phyloP scores from a whole-genome alignment of 148 eudicot species.

The Spergularia bocconei region DNA sequence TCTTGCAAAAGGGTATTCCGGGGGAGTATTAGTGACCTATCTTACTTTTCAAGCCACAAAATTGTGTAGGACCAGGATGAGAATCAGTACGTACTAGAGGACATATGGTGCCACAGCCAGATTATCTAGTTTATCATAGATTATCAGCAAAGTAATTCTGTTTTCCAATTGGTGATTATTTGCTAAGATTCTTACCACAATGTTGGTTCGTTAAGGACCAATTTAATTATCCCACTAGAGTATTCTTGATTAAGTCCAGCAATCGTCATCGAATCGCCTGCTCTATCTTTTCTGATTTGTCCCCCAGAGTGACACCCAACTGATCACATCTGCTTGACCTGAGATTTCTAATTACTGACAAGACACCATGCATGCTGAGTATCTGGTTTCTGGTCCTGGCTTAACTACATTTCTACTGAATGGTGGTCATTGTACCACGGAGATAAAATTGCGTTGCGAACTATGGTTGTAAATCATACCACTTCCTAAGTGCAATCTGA shows the following conservation, averaged over 20 bases:
- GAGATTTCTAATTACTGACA: no score
- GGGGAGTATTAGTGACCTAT: conserved; percentile 23
- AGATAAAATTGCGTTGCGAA: neutral
- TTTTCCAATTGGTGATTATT: conserved; percentile 9
- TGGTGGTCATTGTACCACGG: no score
- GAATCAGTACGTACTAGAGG: conserved; percentile 29
- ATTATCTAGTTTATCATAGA: conserved; percentile 20
- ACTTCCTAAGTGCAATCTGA: neutral
- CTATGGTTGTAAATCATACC: neutral
- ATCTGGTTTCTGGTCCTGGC: no score
- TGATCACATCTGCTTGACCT: neutral
- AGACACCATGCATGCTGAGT: no score
- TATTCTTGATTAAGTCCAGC: conserved; percentile 13
- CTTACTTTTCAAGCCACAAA: conserved; percentile 34
- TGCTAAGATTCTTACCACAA: conserved; percentile 20
- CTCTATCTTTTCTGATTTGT: conserved; percentile 21
- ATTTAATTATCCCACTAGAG: conserved; percentile 8
- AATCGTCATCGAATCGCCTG: conserved; percentile 19
- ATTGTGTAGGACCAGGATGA: conserved; percentile 20
- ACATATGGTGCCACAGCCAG: conserved; percentile 16
- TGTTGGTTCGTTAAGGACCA: conserved; percentile 10
- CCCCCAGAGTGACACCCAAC: conserved; percentile 8
- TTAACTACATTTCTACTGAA: no score
- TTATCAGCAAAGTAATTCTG: conserved; percentile 8
- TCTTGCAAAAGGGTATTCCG: conserved; percentile 29